A percentile compares a stretch with the other conserved stretches of the same genome.
phyloP scores from a whole-genome alignment of 371 early-diverging fungal species.

The Mortierella sp. region DNA sequence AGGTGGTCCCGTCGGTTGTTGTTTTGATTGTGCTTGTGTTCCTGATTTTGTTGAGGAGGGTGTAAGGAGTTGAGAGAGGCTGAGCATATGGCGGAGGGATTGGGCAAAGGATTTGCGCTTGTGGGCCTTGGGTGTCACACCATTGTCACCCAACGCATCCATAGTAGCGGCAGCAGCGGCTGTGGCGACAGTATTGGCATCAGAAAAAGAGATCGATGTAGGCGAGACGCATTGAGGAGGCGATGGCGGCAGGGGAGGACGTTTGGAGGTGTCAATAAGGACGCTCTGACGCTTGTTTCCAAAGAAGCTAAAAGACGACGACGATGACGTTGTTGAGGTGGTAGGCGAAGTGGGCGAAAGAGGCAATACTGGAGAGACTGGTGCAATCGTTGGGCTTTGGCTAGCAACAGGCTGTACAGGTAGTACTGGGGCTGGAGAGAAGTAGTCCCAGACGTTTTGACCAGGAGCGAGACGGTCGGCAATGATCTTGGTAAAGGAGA shows the following conservation, averaged over 20 bases:
- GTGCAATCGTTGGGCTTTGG: neutral
- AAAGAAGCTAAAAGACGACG: slow-evolving; percentile 24
- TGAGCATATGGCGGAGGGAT: slow-evolving; percentile 28
- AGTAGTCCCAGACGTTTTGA: slow-evolving; percentile 51
- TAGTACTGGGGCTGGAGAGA: slow-evolving; percentile 17
- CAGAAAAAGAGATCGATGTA: neutral
- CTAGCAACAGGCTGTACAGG: neutral
- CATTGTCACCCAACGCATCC: neutral
- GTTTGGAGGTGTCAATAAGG: slow-evolving; percentile 15
- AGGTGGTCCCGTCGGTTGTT: slow-evolving; percentile 22
- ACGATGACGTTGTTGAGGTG: slow-evolving; percentile 18
- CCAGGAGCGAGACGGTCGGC: slow-evolving; percentile 45
- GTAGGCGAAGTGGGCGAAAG: slow-evolving; percentile 22
- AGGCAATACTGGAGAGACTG: neutral
- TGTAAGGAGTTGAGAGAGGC: slow-evolving; percentile 25
- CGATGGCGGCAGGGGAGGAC: slow-evolving; percentile 13
- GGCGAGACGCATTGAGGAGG: slow-evolving; percentile 18
- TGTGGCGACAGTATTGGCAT: neutral
- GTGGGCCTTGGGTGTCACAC: slow-evolving; percentile 18
- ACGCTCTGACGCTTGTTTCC: slow-evolving; percentile 33
- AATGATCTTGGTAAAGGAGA: slow-evolving; percentile 51
- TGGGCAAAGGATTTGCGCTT: slow-evolving; percentile 33
- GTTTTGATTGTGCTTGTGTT: slow-evolving; percentile 11
- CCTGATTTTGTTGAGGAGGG: neutral
- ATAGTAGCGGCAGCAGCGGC: neutral